Evolutionary conservation across 768 basidiomycete species (phyloP), one percentile per base, ranked within the genome.

Genomic region (Suillus cothurnatus): DNA sequence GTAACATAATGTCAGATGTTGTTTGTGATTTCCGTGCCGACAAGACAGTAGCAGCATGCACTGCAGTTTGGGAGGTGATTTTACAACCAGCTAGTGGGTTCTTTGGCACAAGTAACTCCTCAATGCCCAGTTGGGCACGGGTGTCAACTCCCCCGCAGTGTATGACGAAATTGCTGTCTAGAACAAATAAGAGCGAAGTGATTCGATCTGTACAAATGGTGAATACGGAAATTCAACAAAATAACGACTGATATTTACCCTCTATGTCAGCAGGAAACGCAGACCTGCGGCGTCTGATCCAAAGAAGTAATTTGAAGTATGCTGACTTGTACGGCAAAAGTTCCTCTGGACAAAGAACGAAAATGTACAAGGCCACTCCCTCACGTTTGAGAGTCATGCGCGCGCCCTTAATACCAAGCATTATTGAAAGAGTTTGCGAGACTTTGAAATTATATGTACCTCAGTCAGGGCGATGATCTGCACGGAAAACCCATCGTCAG

Each of bases 401-500:
- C 32, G 84, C 82, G 52, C 82, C 76, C 86, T 87, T 66, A 21
- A 12, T 43, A 53, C 43, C 17, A 6, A 21, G 5, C 9, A 28
- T 57, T 15, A 62, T 55, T 4, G 21, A 26, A 59, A n/a, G 23
- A 59, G 23, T 32, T 19, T 55, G 41, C 9, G 7, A 31, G 21
- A 28, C 38, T 32, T 32, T 15, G 45, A 49, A 38, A 36, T 53
- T 64, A 66, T 69, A 69, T 64, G 75, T 80, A 87, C 86, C 85
- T 87, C 85, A 53, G 81, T 76, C 64, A 87, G 68, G 21, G 78
- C 74, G 56, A 87, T 77, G 56, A 87, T 77, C 86, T 87, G 67
- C 57, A 32, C 11, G 14, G 9, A 21, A 39, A 57, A 3, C 57
- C 62, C 19, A 39, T 28, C 26, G 26, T 52, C 34, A 59, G 17